Conservation (phyloP, 140 eudicot species). For the Cichorium intybus region DNA sequence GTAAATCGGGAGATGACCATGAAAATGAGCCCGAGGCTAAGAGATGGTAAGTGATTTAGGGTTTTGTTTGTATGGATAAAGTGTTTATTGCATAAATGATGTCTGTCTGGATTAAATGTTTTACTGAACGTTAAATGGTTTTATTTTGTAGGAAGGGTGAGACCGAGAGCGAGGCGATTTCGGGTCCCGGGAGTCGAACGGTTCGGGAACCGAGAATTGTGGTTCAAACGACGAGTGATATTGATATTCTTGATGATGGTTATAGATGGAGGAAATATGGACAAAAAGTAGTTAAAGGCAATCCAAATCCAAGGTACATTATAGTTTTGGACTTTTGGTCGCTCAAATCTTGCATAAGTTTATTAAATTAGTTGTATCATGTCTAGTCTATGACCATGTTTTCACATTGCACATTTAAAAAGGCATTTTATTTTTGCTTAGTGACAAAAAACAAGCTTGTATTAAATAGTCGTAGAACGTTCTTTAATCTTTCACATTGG, state of each 20-base stretch:
- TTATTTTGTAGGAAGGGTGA: constrained; percentile 79
- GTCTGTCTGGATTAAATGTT: too few relatives aligned
- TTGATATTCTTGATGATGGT: constrained; percentile 94
- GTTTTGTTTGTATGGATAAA: constrained; percentile 3
- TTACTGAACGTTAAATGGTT: not conserved
- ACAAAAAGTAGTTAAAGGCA: constrained; percentile 94
- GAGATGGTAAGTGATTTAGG: constrained; percentile 59
- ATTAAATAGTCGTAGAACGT: not conserved
- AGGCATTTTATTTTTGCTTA: not conserved
- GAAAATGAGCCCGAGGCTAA: constrained; percentile 86
- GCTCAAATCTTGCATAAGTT: not conserved
- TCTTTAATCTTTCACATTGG: not conserved
- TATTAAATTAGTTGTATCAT: not conserved
- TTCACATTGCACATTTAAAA: not conserved
- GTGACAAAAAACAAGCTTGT: not conserved
- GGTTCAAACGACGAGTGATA: constrained; percentile 93
- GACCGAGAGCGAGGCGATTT: constrained; percentile 71
- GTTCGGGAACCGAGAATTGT: constrained; percentile 88
- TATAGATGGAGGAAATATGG: constrained; percentile 99
- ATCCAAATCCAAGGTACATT: constrained; percentile 89
- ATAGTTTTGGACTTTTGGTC: constrained; percentile 23
- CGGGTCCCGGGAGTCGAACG: constrained; percentile 73
- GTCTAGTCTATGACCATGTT: not conserved
- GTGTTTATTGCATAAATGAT: not conserved
- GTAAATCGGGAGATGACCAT: constrained; percentile 76